Base-by-base conservation (phyloP, 2,329 filamentous ascomycete species). In the Stromatinia cepivora region DNA sequence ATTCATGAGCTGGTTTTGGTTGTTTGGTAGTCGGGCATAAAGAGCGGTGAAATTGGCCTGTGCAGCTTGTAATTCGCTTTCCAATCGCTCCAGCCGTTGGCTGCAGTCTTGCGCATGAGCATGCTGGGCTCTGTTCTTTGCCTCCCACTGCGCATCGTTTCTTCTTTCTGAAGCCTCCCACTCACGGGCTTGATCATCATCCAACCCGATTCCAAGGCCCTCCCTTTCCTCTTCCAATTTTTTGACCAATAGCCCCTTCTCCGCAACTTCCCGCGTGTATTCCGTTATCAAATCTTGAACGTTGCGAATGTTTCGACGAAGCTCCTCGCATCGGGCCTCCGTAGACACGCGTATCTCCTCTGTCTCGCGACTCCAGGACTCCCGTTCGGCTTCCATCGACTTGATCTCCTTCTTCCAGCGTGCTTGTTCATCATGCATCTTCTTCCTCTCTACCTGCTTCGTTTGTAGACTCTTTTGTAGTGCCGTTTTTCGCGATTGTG, bases 401-500 rank as follows among this genome's bases (percentile, higher is more conserved):
- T 85, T 82, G 46, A 88, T 85, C 45, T 87, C 90, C 58, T 85
- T 84, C 53, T 89, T 87, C 84, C 91, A 92, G 71, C 90, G 89
- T 7, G 84, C 81, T 64, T 91, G 87, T 72, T 90, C 90, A 48
- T 93, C 90, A 68, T 88, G 85, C 71, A 92, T 82, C 77, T 91
- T 93, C 73, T 86, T 82, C 67, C 88, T 85, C 77, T 93, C 90
- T 22, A 84, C 83, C 74, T 88, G 85, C 78, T 90, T 92, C 64
- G 92, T 88, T 74, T 87, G 87, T 65, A 94, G 77, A 11, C 85
- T 76, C 75, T 89, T 89, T 77, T 97, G 92, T 76, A 92, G 92
- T 76, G 94, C 92, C 0, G 87, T 85, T 74, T 90, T 92, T 71
- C 91, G 90, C 72, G 90, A 92, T 77, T 96, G 91, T 1, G 92